phyloP scores from a whole-genome alignment of 352 stramenopile species.

The Phytophthora citricola region DNA sequence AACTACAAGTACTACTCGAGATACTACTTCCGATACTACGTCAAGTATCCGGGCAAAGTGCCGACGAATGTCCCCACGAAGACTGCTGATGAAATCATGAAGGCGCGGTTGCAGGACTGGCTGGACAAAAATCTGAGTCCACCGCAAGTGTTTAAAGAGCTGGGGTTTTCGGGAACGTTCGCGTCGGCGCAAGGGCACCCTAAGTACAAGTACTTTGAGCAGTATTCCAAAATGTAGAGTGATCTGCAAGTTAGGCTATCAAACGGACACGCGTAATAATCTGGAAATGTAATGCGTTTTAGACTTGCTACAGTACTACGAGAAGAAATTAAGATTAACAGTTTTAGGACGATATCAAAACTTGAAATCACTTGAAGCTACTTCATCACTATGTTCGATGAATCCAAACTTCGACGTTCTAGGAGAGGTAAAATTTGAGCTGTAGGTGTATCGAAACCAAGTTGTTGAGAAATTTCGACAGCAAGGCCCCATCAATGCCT shows the following conservation, averaged over 20 bases:
- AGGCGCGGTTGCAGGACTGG: slow-evolving; percentile 8
- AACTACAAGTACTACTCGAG: slow-evolving; percentile 35
- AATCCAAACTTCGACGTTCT: too few species aligned
- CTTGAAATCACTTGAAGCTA: too few species aligned
- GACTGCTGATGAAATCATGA: slow-evolving; percentile 17
- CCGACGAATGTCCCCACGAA: slow-evolving; percentile 12
- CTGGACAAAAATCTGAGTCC: slow-evolving; percentile 11
- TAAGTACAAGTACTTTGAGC: slow-evolving; percentile 21
- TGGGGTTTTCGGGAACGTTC: slow-evolving; percentile 12
- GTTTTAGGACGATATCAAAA: too few species aligned
- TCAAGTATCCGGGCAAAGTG: slow-evolving; percentile 15
- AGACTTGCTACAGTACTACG: too few species aligned
- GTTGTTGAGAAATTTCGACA: too few species aligned
- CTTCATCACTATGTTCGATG: too few species aligned
- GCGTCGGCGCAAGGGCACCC: slow-evolving; percentile 7
- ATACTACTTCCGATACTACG: slow-evolving; percentile 31
- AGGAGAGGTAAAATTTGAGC: too few species aligned
- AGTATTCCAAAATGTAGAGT: slow-evolving; percentile 18
- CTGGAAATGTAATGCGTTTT: too few species aligned
- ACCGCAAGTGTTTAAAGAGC: slow-evolving; percentile 22
- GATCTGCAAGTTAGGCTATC: slow-evolving; percentile 11
- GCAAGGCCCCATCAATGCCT: too few species aligned
- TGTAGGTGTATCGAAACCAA: too few species aligned
- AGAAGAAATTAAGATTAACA: too few species aligned
- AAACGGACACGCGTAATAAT: not conserved